Percentiles rank a stretch among this genome's conserved stretches.
Conservation (phyloP, 805 yeast species). For the Candida incommunis region DNA sequence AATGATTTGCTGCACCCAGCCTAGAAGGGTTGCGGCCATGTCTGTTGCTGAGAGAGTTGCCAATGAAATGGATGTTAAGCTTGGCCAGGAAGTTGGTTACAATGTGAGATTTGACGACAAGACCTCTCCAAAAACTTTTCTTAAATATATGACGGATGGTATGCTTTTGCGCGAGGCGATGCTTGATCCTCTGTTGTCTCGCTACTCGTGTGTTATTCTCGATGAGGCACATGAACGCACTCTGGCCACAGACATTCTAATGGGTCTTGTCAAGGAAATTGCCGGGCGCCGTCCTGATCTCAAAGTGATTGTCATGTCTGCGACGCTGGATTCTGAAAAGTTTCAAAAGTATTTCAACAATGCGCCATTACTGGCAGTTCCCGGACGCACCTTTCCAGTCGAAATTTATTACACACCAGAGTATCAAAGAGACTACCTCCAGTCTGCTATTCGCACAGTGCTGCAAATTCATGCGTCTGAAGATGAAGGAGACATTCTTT, state of each 20-base stretch:
- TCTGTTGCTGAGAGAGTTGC: constrained; percentile 96
- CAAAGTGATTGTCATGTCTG: constrained; percentile 92
- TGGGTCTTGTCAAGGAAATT: constrained; percentile 86
- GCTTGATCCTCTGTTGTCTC: constrained; percentile 75
- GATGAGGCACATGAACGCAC: constrained; percentile 99
- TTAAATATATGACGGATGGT: constrained; percentile 98
- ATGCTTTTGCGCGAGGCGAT: constrained; percentile 94
- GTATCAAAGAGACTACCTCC: constrained; percentile 86
- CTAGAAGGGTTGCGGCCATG: constrained; percentile 98
- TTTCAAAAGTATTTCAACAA: constrained; percentile 79
- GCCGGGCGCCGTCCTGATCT: constrained; percentile 69
- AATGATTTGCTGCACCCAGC: constrained; percentile 89
- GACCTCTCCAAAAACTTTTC: constrained; percentile 62
- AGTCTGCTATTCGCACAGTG: constrained; percentile 90
- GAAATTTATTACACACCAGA: constrained; percentile 96
- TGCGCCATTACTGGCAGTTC: constrained; percentile 91
- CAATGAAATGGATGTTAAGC: constrained; percentile 85
- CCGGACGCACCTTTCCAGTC: constrained; percentile 96
- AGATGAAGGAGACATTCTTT: constrained; percentile 76
- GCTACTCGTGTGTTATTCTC: constrained; percentile 79
- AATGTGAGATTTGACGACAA: constrained; percentile 87
- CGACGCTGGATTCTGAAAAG: constrained; percentile 93
- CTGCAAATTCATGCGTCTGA: constrained; percentile 95
- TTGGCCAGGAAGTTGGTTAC: constrained; percentile 94
- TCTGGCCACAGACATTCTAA: constrained; percentile 85